Evolutionary conservation across 768 basidiomycete genomes (phyloP).

Genomic region (Russula emetica): DNA sequence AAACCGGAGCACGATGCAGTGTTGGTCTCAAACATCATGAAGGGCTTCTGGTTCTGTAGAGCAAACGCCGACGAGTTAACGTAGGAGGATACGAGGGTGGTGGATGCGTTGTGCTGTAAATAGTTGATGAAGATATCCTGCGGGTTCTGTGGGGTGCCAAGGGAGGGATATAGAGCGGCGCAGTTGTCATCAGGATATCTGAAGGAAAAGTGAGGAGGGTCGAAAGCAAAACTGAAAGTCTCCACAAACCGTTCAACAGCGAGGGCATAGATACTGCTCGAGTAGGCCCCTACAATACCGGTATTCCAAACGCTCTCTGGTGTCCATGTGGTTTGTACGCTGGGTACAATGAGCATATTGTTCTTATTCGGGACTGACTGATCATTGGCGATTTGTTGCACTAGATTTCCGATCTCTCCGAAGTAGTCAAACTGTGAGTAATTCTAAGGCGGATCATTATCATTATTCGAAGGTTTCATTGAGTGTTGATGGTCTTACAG

Average conservation of each 20-base stretch:
- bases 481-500: slow-evolving; percentile 8
- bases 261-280: slow-evolving; percentile 8
- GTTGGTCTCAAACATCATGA: slow-evolving; percentile 58
- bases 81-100: slow-evolving; percentile 50
- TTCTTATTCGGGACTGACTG: slow-evolving; percentile 4
- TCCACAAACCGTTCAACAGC: slow-evolving; percentile 25
- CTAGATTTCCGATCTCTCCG: slow-evolving; percentile 33
- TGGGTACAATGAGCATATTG: slow-evolving; percentile 23
- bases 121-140: slow-evolving; percentile 52
- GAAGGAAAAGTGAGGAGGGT: slow-evolving; percentile 16
- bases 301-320: slow-evolving; percentile 26
- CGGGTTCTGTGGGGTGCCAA: slow-evolving; percentile 38
- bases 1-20: slow-evolving; percentile 51
- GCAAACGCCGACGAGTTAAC: slow-evolving; percentile 43
- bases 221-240: neutral
- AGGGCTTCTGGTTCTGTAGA: slow-evolving; percentile 38
- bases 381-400: slow-evolving; percentile 22
- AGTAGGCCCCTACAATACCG: slow-evolving; percentile 16
- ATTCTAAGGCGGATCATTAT: neutral
- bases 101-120: slow-evolving; percentile 56
- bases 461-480: neutral
- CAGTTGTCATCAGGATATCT: slow-evolving; percentile 67
- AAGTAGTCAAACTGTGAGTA: slow-evolving; percentile 33
- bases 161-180: slow-evolving; percentile 42
- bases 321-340: slow-evolving; percentile 20